Percentiles rank a stretch among this genome's conserved stretches.
Conservation (phyloP, 176 grass and related monocot genomes). For the Oryza glumipatula region DNA sequence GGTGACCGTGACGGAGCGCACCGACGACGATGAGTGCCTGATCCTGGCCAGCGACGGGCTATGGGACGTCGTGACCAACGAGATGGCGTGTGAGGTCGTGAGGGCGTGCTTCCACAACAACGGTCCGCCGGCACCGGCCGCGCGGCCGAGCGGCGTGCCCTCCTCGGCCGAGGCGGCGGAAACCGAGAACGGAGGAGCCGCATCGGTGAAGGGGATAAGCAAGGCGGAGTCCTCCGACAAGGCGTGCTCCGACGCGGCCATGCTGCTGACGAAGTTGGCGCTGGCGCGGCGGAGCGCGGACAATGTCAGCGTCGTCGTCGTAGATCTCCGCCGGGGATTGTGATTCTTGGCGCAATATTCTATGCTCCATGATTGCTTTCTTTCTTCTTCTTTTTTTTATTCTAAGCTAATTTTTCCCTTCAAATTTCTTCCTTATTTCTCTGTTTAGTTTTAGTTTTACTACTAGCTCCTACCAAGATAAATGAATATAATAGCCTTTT, state of each 20-base stretch:
- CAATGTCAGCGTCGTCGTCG: constrained; percentile 83
- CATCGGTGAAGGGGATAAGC: constrained; percentile 33
- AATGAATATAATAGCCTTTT: constrained; percentile 25
- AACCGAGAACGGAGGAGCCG: neutral
- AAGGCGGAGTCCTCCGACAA: constrained; percentile 51
- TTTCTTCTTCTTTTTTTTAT: neutral
- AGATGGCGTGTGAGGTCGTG: constrained; percentile 83
- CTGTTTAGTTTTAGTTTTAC: constrained; percentile 2
- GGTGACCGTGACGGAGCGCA: constrained; percentile 81
- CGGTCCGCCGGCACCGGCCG: constrained; percentile 25
- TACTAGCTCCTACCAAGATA: constrained; percentile 8
- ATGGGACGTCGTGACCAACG: constrained; percentile 92
- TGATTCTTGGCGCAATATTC: constrained; percentile 40
- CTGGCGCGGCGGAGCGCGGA: constrained; percentile 84
- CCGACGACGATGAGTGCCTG: constrained; percentile 78
- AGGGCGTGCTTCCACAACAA: constrained; percentile 72
- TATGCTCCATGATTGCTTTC: constrained; percentile 32
- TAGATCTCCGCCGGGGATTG: constrained; percentile 66
- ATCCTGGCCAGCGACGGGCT: constrained; percentile 95
- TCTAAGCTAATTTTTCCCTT: neutral
- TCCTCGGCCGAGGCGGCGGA: neutral
- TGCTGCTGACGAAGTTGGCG: constrained; percentile 92
- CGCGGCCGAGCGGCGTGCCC: neutral
- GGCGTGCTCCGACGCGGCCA: constrained; percentile 79
- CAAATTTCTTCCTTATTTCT: neutral